phyloP scores from a whole-genome alignment of 148 eudicot genomes.

The Fagopyrum tataricum region DNA sequence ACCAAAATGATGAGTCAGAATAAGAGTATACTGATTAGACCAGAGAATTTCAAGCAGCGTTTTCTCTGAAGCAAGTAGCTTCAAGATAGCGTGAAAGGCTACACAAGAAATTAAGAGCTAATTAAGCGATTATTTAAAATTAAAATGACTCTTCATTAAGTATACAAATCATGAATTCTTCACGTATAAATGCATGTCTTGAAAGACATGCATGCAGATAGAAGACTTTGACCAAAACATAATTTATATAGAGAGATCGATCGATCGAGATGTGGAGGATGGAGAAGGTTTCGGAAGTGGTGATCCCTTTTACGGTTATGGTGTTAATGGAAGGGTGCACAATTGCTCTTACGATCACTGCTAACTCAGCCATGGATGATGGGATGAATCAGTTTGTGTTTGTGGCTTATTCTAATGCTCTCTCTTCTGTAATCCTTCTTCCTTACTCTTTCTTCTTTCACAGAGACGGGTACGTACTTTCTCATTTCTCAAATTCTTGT shows the following conservation, averaged over 20 bases:
- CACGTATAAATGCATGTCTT: background rate
- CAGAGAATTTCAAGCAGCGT: background rate
- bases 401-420: conserved; percentile 67
- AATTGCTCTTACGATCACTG: conserved; percentile 60
- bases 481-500: too few species aligned
- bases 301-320: conserved; percentile 37
- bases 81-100: background rate
- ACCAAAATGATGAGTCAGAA: background rate
- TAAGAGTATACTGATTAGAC: background rate
- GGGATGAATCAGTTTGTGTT: conserved; percentile 80
- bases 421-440: conserved; percentile 51
- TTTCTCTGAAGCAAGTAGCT: conserved; percentile 2
- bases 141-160: background rate
- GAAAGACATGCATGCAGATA: background rate
- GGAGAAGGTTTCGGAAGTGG: conserved; percentile 18
- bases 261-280: conserved; percentile 10
- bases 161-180: background rate
- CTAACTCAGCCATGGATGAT: conserved; percentile 42
- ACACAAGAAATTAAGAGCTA: background rate
- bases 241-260: background rate
- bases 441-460: conserved; percentile 32
- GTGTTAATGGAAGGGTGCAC: conserved; percentile 54
- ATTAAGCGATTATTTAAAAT: too few species aligned
- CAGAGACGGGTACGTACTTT: background rate
- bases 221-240: background rate